These are phyloP conservation scores for Arthroderma sp. DNA, from an alignment of 2,329 filamentous ascomycete genomes.

Conservation along the genomic window DNA sequence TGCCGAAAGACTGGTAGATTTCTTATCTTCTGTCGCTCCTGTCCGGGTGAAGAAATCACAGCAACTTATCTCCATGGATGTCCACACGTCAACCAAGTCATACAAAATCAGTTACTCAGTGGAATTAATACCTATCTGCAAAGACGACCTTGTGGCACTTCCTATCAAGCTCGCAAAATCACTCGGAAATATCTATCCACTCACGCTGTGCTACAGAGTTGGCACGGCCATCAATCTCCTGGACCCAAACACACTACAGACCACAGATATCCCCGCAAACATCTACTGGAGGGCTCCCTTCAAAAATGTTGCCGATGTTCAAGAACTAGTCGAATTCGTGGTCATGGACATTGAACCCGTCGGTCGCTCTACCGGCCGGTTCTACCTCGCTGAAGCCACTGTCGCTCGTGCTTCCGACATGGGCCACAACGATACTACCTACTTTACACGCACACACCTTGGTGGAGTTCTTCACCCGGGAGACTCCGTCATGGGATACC, in stretches of 20 bases:
- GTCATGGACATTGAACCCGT: constrained; percentile 85
- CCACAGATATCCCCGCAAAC: constrained; percentile 65
- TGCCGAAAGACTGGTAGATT: constrained; percentile 84
- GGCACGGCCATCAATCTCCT: constrained; percentile 82
- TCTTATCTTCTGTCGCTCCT: constrained; percentile 69
- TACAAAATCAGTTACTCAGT: constrained; percentile 92
- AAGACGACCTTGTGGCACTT: constrained; percentile 89
- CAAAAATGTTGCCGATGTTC: constrained; percentile 65
- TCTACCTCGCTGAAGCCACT: constrained; percentile 73
- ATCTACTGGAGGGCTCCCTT: constrained; percentile 92
- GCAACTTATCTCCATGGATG: constrained; percentile 85
- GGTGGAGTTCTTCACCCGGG: constrained; percentile 74
- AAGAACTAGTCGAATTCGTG: constrained; percentile 80
- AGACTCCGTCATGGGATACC: constrained; percentile 90
- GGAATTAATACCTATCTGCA: constrained; percentile 87
- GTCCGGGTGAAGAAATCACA: constrained; percentile 72
- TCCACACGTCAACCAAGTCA: constrained; percentile 76
- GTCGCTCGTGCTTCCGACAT: constrained; percentile 79
- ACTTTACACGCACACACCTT: constrained; percentile 81
- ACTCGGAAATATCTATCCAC: constrained; percentile 74
- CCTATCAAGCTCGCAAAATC: constrained; percentile 80
- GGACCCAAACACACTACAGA: constrained; percentile 83
- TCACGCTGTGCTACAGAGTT: constrained; percentile 74
- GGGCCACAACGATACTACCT: constrained; percentile 72
- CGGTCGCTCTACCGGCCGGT: constrained; percentile 63